Base-by-base conservation (phyloP, 352 stramenopile genomes). In the Phytophthora sp. region DNA sequence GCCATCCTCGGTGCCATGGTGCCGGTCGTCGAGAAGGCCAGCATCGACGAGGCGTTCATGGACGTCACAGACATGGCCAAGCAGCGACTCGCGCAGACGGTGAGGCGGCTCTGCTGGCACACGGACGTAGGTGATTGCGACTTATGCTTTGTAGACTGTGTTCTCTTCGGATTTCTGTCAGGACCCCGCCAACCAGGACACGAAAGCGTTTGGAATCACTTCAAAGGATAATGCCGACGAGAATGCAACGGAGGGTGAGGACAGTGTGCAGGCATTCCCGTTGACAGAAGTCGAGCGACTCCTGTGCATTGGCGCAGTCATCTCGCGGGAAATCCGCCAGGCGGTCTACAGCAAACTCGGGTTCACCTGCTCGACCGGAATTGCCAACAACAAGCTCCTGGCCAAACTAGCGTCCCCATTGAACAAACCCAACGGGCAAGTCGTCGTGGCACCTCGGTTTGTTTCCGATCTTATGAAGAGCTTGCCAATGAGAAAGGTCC, bases 41-140 rank as follows among this genome's bases (percentile, higher is more conserved):
- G 84, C 53, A 87, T 95, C 43, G 87, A 95, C 50, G 87, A 95
- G 65, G 86, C 83, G 6, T 95, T 90, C 51, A 72, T 95, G 54
- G 87, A 95, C 57, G 59, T 95, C 32, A 91, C 87, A 3, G 69
- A 88, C 12, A 82, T 87, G 48, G 85, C 82, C 23, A 52, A 67
- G 12, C 64, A 86, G 65, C 76, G 78, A 17, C 75, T 93, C 13
- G 73, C 72, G 10, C 44, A 74, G 8, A 76, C 72, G 70, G 82
- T 89, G 23, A 10, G 59, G 30, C n/a, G 2, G 10, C 23, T 54
- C 11, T 28, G 0, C 9, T 62, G 15, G n/a, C 5, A 45, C 17
- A 23, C 11, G 31, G 21, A 9, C 23, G 24, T 48, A 41, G 35
- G 30, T 68, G 15, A 54, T 53, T 20, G 27, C 28, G 7, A 7